These are phyloP conservation scores for Bryoerythrophyllum caledonicum DNA, from an alignment of 225 moss, liverwort and hornwort species.

Conservation along the genomic window DNA sequence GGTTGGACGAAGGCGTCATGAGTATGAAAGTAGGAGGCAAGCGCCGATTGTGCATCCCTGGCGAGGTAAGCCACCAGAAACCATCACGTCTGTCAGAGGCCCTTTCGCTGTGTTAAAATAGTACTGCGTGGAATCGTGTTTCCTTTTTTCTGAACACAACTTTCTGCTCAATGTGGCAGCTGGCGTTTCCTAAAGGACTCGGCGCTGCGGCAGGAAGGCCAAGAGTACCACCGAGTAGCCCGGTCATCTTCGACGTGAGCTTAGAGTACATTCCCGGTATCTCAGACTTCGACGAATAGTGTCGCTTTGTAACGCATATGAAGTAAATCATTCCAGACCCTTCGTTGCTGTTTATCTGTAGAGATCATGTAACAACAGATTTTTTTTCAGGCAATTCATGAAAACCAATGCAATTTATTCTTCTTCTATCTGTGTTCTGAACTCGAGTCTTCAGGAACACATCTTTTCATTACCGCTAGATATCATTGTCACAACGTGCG, in stretches of 20 bases:
- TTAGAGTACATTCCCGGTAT: slow-evolving; percentile 39
- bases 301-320: neutral
- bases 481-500: slow-evolving; percentile 9
- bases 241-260: slow-evolving; percentile 47
- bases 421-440: neutral
- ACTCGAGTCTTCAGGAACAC: neutral
- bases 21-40: slow-evolving; percentile 64
- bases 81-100: neutral
- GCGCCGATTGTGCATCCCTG: slow-evolving; percentile 58
- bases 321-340: neutral
- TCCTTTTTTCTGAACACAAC: neutral
- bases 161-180: slow-evolving; percentile 27
- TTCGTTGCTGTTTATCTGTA: slow-evolving; percentile 9
- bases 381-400: slow-evolving; percentile 7
- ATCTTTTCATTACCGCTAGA: neutral
- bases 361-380: slow-evolving; percentile 20
- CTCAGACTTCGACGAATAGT: slow-evolving; percentile 31
- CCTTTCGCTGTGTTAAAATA: slow-evolving; percentile 4
- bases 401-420: neutral
- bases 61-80: slow-evolving; percentile 39
- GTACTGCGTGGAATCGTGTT: neutral
- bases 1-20: slow-evolving; percentile 56
- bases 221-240: slow-evolving; percentile 49
- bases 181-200: slow-evolving; percentile 52
- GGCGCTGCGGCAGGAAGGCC: slow-evolving; percentile 50